A percentile compares a stretch with the other conserved stretches of the same genome.
Conservation (phyloP, 2,329 filamentous ascomycete genomes). For the Phaeoacremonium minimum region DNA sequence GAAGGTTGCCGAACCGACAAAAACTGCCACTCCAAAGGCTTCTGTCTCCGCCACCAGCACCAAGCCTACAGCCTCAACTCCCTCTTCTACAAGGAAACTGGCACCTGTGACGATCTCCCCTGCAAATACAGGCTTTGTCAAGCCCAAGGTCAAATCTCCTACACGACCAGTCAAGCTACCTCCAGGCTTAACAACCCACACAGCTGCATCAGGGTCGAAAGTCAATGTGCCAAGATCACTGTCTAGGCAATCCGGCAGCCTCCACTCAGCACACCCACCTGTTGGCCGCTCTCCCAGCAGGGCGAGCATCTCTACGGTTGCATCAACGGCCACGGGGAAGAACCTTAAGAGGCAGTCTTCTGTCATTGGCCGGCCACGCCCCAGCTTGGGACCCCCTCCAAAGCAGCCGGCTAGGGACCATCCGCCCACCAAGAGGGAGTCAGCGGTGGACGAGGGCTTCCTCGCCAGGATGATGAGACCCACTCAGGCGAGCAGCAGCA, state of each 20-base stretch:
- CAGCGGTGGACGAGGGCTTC: slow-evolving; percentile 64
- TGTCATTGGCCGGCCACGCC: slow-evolving; percentile 36
- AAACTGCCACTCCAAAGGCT: slow-evolving; percentile 21
- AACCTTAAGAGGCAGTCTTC: slow-evolving; percentile 40
- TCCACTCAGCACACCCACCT: slow-evolving; percentile 22
- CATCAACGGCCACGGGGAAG: slow-evolving; percentile 20
- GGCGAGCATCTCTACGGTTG: slow-evolving; percentile 27
- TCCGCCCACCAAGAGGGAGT: slow-evolving; percentile 42
- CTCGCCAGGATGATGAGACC: slow-evolving; percentile 80
- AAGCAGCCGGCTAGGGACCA: slow-evolving; percentile 50
- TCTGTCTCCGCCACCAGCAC: slow-evolving; percentile 12
- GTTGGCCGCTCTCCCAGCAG: slow-evolving; percentile 40
- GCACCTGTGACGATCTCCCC: slow-evolving; percentile 33
- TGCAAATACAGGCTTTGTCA: slow-evolving; percentile 40
- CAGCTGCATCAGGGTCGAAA: slow-evolving; percentile 65
- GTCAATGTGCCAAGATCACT: slow-evolving; percentile 33
- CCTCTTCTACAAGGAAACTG: slow-evolving; percentile 36
- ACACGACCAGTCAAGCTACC: slow-evolving; percentile 65
- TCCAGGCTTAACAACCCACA: slow-evolving; percentile 64
- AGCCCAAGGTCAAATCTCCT: slow-evolving; percentile 62
- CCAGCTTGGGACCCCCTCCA: slow-evolving; percentile 54
- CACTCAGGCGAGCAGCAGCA: slow-evolving; percentile 50
- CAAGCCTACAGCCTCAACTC: slow-evolving; percentile 22
- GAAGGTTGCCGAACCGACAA: slow-evolving; percentile 24
- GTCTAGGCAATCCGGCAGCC: slow-evolving; percentile 31